Evolutionary conservation across 768 basidiomycete genomes (phyloP), one percentile per base, ranked within the genome.

Genomic region (Gelatoporia subvermispora): DNA sequence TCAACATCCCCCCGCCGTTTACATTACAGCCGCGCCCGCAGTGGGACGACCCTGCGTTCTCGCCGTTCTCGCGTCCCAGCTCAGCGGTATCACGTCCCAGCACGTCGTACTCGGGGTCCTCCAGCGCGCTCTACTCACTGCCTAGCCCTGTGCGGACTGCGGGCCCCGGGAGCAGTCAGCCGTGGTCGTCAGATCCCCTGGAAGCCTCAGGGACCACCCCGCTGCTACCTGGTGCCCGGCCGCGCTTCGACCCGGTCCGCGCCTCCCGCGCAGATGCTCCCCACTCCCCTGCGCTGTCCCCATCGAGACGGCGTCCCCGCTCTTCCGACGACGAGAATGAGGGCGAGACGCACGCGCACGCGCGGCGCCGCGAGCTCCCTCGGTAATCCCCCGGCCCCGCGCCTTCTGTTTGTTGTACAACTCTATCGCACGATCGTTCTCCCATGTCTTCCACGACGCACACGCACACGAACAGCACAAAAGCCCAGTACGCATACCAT

Each of bases 1-100:
- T 52, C 17, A 53, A 48, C 45, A 61, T 76, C 35, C 68, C 75
- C 0, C 74, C 84, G 15, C 85, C 85, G 2, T 85, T 79, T 58
- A 77, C 81, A 9, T 67, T 88, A 3, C 81, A 86, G 60, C 85
- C 85, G 2, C 68, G 67, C 45, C 84, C 84, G 1, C 82, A 79
- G 44, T 86, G 85, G 84, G 78, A 82, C 63, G 72, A 53, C 68
- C 68, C 50, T 56, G 67, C 54, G 52, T 72, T 61, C 48, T 63
- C 62, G 20, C 62, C 62, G 17, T 63, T 52, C 51, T 45, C 50
- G 44, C 66, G 41, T 57, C 65, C 24, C 58, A 63, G 53, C 36
- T 47, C 51, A 34, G 39, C 49, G 16, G 18, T 36, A 35, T 44
- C 46, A 17, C 39, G 35, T 44, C 20, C 47, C 49, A 34, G 46